phyloP scores from a whole-genome alignment of 257 asterid genomes.

The Capsicum chinense region DNA sequence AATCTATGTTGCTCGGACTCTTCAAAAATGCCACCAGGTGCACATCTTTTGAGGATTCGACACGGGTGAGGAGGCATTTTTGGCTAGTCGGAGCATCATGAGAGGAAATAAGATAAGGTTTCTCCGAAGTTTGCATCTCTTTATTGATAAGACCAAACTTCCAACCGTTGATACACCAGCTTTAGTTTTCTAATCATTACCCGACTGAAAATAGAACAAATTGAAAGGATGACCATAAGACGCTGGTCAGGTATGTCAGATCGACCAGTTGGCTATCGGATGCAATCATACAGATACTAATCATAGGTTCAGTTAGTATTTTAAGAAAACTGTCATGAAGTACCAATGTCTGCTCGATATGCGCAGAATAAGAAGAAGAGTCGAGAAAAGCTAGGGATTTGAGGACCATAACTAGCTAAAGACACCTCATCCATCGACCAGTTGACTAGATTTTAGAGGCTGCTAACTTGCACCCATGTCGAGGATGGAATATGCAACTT shows the following conservation, averaged over 20 bases:
- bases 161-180: neutral
- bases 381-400: neutral
- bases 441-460: neutral
- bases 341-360: neutral
- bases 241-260: neutral
- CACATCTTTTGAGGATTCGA: neutral
- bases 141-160: neutral
- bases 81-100: neutral
- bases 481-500: neutral
- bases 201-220: neutral
- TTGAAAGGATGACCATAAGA: neutral
- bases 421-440: neutral
- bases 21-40: neutral
- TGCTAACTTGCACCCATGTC: neutral
- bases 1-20: neutral
- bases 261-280: neutral
- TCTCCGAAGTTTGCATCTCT: neutral
- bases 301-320: neutral
- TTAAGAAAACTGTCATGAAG: neutral
- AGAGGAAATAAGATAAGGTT: neutral
- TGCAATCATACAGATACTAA: neutral
- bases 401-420: neutral
- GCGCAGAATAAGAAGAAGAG: neutral
- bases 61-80: neutral
- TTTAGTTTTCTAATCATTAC: neutral